Evolutionary conservation across 371 early-diverging fungal genomes (phyloP).

Genomic region (Mortierella sp.): DNA sequence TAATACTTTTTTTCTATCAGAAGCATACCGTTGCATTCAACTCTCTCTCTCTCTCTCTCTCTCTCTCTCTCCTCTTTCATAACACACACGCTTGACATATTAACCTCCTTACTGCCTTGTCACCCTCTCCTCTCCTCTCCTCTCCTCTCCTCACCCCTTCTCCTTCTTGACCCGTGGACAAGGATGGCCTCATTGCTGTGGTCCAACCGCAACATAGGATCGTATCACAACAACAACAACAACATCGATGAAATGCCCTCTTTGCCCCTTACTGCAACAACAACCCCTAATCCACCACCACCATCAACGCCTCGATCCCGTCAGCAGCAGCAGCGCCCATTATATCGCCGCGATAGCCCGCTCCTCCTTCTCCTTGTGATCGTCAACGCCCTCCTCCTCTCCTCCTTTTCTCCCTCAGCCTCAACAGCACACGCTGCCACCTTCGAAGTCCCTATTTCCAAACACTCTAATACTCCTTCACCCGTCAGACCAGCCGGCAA

Average conservation of each 20-base stretch:
- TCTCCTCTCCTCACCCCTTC: not conserved
- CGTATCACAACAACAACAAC: not conserved
- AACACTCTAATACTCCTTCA: not conserved
- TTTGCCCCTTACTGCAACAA: not conserved
- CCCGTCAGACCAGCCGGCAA: not conserved
- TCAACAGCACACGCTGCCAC: slow-evolving; percentile 17
- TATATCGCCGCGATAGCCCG: not conserved
- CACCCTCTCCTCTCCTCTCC: not conserved
- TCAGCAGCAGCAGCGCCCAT: not conserved
- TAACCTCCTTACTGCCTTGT: not conserved
- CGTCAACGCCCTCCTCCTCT: slow-evolving; percentile 22
- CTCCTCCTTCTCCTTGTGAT: slow-evolving; percentile 19
- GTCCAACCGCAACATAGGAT: slow-evolving; percentile 4
- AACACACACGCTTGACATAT: no score
- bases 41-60: not conserved
- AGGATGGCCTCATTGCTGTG: not conserved
- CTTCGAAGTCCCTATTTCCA: slow-evolving; percentile 30
- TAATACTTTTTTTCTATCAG: no score
- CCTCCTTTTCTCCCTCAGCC: slow-evolving; percentile 9
- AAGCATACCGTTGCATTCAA: no score
- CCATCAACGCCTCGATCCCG: not conserved
- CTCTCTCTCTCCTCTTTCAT: not conserved
- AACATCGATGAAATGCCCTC: not conserved
- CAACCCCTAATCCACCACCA: not conserved
- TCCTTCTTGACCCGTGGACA: not conserved